These are phyloP conservation scores for Aspergillus niger DNA, from an alignment of 2,329 filamentous ascomycete genomes.

Conservation along the genomic window DNA sequence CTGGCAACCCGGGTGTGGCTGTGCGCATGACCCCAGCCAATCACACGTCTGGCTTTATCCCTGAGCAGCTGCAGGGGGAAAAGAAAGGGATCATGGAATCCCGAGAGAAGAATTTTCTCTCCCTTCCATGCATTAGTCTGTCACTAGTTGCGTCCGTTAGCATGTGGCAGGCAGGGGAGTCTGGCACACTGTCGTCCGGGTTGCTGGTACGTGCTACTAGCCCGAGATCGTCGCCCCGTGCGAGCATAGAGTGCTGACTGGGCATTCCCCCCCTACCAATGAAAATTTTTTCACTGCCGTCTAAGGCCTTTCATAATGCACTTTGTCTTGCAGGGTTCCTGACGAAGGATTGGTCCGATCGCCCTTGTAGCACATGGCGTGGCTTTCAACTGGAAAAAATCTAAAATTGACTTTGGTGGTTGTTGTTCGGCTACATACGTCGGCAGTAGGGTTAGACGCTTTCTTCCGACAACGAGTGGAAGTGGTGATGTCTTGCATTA, in stretches of 20 bases:
- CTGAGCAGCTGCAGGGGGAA: not conserved
- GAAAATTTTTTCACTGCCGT: constrained; percentile 8
- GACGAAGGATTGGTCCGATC: not conserved
- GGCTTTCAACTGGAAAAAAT: not conserved
- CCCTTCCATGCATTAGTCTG: constrained; percentile 10
- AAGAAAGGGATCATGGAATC: not conserved
- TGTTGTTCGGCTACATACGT: not conserved
- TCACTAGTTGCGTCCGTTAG: not conserved
- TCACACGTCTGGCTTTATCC: not conserved
- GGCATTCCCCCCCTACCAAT: not conserved
- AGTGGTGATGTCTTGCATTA: constrained; percentile 3
- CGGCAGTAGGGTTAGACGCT: not conserved
- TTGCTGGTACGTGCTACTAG: constrained; percentile 1
- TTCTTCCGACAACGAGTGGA: not conserved
- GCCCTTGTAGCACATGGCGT: not conserved
- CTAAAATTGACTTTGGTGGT: not conserved
- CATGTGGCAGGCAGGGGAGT: constrained; percentile 12
- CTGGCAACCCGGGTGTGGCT: constrained; percentile 5
- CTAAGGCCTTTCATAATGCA: not conserved
- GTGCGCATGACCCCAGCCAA: not conserved
- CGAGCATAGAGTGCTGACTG: constrained; percentile 4
- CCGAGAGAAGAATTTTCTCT: constrained; percentile 2
- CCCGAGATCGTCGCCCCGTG: not conserved
- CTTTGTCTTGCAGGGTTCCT: not conserved
- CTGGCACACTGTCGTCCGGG: not conserved